Percentiles rank a stretch among this genome's conserved stretches.
Conservation (phyloP, 352 stramenopile genomes). For the Globisporangium spinosum region DNA sequence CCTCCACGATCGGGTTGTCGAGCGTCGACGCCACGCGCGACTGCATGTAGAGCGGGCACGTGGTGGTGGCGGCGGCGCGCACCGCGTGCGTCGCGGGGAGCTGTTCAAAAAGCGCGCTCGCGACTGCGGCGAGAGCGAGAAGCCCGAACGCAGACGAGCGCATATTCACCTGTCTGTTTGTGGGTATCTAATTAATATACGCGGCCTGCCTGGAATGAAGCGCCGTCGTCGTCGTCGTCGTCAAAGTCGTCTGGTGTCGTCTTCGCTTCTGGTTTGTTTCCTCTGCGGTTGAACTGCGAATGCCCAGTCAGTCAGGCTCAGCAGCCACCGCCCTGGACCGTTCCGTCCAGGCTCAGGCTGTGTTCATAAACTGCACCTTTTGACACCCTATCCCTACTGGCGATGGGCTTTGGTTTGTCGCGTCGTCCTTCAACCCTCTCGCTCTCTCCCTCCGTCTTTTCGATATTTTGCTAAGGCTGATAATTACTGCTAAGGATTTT, state of each 20-base stretch:
- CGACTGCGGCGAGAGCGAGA: slow-evolving; percentile 24
- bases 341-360: not conserved
- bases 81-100: slow-evolving; percentile 9
- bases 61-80: slow-evolving; percentile 30
- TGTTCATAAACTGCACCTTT: not conserved
- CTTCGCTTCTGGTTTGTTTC: not conserved
- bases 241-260: not conserved
- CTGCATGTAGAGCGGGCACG: slow-evolving; percentile 64
- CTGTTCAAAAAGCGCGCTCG: slow-evolving; percentile 23
- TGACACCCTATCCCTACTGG: not conserved
- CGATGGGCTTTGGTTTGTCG: not conserved
- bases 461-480: not conserved
- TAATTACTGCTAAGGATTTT: not conserved
- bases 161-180: not conserved
- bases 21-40: slow-evolving; percentile 57
- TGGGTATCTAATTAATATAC: not conserved
- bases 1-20: slow-evolving; percentile 45
- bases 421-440: slow-evolving; percentile 2
- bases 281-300: not conserved
- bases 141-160: slow-evolving; percentile 14
- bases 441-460: not conserved
- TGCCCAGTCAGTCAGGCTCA: not conserved
- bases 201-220: not conserved
- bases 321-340: too few species aligned
- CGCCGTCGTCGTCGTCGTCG: not conserved